Conservation (phyloP, 2,329 filamentous ascomycete genomes). For the Hansfordia pulvinata region DNA sequence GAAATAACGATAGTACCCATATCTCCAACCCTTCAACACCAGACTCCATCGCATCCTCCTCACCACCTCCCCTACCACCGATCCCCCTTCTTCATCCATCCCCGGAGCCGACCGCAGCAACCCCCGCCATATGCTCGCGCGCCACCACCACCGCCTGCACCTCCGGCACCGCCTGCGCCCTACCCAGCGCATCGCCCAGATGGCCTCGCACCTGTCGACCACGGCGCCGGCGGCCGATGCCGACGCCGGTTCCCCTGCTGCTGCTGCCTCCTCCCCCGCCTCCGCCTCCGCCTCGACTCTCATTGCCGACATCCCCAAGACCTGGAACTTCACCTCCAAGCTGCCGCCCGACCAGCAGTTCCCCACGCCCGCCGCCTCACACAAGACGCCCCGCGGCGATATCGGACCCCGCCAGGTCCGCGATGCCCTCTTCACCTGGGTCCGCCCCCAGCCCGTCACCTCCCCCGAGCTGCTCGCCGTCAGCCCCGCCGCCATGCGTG, state of each 20-base stretch:
- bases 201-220: slow-evolving; percentile 18
- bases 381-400: slow-evolving; percentile 62
- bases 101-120: slow-evolving; percentile 1
- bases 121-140: slow-evolving; percentile 18
- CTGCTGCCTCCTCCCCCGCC: slow-evolving; percentile 20
- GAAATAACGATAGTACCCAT: no score
- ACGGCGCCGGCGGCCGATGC: no score
- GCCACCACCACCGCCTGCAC: slow-evolving; percentile 16
- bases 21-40: no score
- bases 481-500: slow-evolving; percentile 63
- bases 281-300: slow-evolving; percentile 8
- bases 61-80: slow-evolving; percentile 1
- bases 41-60: no score
- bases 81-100: no score
- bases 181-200: slow-evolving; percentile 13
- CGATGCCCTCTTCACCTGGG: slow-evolving; percentile 78
- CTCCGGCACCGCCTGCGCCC: slow-evolving; percentile 14
- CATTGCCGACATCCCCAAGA: slow-evolving; percentile 45
- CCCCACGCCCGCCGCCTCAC: slow-evolving; percentile 68
- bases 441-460: slow-evolving; percentile 62
- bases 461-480: slow-evolving; percentile 71
- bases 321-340: slow-evolving; percentile 49
- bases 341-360: slow-evolving; percentile 67
- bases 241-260: no score
- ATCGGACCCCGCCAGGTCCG: slow-evolving; percentile 75